phyloP scores from a whole-genome alignment of 2,329 filamentous ascomycete genomes.

The Emmonsiellopsis sp. region DNA sequence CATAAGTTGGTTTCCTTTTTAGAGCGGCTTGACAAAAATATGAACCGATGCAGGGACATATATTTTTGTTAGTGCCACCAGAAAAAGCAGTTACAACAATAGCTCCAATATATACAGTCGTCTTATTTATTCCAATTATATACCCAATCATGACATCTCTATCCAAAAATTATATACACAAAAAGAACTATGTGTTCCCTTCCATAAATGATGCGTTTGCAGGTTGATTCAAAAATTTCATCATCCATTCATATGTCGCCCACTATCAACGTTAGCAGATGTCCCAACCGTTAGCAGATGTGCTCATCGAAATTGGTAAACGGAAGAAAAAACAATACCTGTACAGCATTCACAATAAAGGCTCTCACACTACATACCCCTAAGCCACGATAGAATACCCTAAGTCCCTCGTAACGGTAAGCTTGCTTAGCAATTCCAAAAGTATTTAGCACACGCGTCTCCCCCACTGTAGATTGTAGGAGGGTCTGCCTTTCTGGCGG shows the following conservation, averaged over 20 bases:
- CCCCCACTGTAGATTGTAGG: slow-evolving; percentile 11
- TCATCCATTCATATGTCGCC: slow-evolving; percentile 84
- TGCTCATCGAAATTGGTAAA: not conserved
- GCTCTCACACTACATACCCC: slow-evolving; percentile 75
- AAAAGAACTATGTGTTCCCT: not conserved
- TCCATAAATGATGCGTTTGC: not conserved
- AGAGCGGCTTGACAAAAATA: too few relatives aligned
- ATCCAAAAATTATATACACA: too few relatives aligned
- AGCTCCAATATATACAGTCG: too few relatives aligned
- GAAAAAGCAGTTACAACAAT: too few relatives aligned
- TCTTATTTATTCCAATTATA: not conserved
- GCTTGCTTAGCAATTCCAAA: slow-evolving; percentile 55
- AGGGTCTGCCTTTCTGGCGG: slow-evolving; percentile 17
- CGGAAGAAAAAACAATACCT: slow-evolving; percentile 28
- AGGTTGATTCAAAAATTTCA: slow-evolving; percentile 39
- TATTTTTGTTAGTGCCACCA: too few relatives aligned
- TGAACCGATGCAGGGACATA: too few relatives aligned
- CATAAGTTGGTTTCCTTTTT: too few relatives aligned
- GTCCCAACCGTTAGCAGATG: slow-evolving; percentile 5
- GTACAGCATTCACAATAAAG: slow-evolving; percentile 87
- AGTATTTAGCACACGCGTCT: slow-evolving; percentile 38
- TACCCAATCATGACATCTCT: not conserved
- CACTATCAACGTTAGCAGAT: slow-evolving; percentile 47
- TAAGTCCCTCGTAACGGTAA: slow-evolving; percentile 54
- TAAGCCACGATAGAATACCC: slow-evolving; percentile 63